Conservation (phyloP, 257 asterid genomes). For the Leptodermis oblonga region DNA sequence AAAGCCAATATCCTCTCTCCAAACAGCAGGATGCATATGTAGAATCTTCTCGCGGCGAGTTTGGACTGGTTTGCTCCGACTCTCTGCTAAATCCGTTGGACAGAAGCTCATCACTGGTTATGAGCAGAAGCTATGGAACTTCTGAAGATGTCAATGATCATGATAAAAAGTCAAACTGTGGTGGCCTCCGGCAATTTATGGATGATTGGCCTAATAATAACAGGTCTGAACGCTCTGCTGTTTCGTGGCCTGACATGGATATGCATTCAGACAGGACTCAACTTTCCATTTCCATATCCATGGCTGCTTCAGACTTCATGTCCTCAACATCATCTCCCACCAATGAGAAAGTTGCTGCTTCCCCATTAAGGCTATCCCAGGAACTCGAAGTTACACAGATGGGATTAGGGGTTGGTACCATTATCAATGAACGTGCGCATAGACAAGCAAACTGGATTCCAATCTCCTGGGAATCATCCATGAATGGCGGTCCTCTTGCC, state of each 20-base stretch:
- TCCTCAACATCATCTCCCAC: slow-evolving; percentile 52
- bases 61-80: slow-evolving; percentile 73
- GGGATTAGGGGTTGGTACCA: slow-evolving; percentile 59
- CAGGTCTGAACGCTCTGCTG: slow-evolving; percentile 20
- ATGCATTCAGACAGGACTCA: slow-evolving; percentile 48
- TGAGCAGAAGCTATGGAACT: slow-evolving; percentile 24
- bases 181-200: slow-evolving; percentile 61
- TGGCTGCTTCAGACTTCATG: slow-evolving; percentile 46
- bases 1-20: slow-evolving; percentile 19
- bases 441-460: slow-evolving; percentile 56
- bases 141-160: slow-evolving; percentile 22
- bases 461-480: slow-evolving; percentile 64
- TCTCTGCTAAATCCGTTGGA: slow-evolving; percentile 74
- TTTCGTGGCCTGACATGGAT: slow-evolving; percentile 44
- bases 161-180: slow-evolving; percentile 27
- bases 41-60: slow-evolving; percentile 36
- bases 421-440: slow-evolving; percentile 21
- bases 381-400: slow-evolving; percentile 50
- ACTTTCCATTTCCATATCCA: slow-evolving; percentile 74
- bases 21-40: slow-evolving; percentile 27
- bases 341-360: slow-evolving; percentile 27
- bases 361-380: slow-evolving; percentile 37
- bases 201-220: slow-evolving; percentile 60
- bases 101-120: slow-evolving; percentile 41
- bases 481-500: slow-evolving; percentile 93